Evolutionary conservation across 495 filamentous ascomycete genomes (phyloP).

Genomic region (Xylaria nigripes): DNA sequence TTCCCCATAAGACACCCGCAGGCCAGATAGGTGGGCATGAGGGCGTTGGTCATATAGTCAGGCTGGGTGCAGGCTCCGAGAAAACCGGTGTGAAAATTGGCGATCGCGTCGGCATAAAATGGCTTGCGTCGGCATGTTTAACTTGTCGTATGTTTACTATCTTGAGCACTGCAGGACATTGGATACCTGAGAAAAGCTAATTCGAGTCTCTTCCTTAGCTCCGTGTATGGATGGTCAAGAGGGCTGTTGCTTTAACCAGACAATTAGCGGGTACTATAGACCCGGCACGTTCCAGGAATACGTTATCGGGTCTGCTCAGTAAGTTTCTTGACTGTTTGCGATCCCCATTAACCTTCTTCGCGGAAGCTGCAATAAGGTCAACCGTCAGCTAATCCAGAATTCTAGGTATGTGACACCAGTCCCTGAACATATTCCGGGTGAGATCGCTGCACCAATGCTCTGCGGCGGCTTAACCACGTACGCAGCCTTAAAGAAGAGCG

Average conservation of each 20-base stretch:
- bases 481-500: conserved; percentile 49
- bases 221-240: conserved; percentile 53
- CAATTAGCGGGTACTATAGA: conserved; percentile 42
- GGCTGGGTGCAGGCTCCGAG: conserved; percentile 51
- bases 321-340: background rate
- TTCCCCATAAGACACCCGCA: conserved; percentile 55
- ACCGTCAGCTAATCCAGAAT: conserved; percentile 28
- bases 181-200: conserved; percentile 13
- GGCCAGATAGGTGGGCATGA: conserved; percentile 63
- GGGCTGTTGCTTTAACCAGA: conserved; percentile 37
- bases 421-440: conserved; percentile 51
- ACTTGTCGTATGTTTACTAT: conserved; percentile 1
- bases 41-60: conserved; percentile 52
- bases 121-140: conserved; percentile 25
- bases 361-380: background rate
- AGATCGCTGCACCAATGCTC: conserved; percentile 56
- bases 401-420: conserved; percentile 63
- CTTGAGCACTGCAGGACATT: background rate
- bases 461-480: conserved; percentile 55
- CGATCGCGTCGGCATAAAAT: conserved; percentile 57
- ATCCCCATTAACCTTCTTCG: background rate
- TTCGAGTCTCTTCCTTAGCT: conserved; percentile 28
- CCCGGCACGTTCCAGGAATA: conserved; percentile 72
- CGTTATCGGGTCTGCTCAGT: conserved; percentile 48
- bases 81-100: conserved; percentile 51